Evolutionary conservation across 2,329 filamentous ascomycete genomes (phyloP).

Genomic region (Aureobasidium sp.): DNA sequence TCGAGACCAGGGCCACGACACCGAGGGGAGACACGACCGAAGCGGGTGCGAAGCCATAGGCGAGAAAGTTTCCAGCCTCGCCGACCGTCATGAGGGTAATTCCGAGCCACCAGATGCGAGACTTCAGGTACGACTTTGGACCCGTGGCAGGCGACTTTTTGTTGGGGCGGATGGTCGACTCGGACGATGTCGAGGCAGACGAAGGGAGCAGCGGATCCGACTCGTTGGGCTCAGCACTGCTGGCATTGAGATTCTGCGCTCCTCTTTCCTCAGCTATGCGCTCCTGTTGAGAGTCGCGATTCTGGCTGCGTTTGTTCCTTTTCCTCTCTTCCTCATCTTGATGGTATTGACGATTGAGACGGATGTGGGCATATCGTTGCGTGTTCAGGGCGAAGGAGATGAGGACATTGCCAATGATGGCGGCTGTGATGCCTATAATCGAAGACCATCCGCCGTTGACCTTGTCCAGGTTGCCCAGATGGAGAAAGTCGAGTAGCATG

Average conservation of each 20-base stretch:
- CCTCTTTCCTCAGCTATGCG: slow-evolving; percentile 26
- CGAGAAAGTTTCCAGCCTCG: slow-evolving; percentile 92
- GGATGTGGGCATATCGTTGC: slow-evolving; percentile 88
- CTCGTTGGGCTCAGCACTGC: slow-evolving; percentile 32
- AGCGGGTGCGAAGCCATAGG: slow-evolving; percentile 93
- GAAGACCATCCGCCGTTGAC: slow-evolving; percentile 61
- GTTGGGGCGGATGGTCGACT: slow-evolving; percentile 31
- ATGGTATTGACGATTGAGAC: slow-evolving; percentile 62
- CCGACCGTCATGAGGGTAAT: slow-evolving; percentile 88
- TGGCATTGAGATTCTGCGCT: slow-evolving; percentile 7
- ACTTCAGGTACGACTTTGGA: slow-evolving; percentile 70
- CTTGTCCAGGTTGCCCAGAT: neutral
- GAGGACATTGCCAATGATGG: slow-evolving; percentile 84
- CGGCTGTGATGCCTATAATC: slow-evolving; percentile 86
- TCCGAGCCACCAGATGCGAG: slow-evolving; percentile 93
- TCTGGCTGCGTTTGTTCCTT: slow-evolving; percentile 15
- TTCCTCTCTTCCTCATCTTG: slow-evolving; percentile 25
- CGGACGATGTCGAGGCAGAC: slow-evolving; percentile 32
- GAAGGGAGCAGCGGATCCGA: slow-evolving; percentile 43
- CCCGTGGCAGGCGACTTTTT: slow-evolving; percentile 26
- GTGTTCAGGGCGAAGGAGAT: slow-evolving; percentile 95
- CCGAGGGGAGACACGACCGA: slow-evolving; percentile 95
- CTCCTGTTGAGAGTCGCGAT: slow-evolving; percentile 38
- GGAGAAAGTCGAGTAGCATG: slow-evolving; percentile 5
- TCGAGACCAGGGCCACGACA: slow-evolving; percentile 92